phyloP scores from a whole-genome alignment of 2,329 filamentous ascomycete species.

The Arthrobotrys iridis region DNA sequence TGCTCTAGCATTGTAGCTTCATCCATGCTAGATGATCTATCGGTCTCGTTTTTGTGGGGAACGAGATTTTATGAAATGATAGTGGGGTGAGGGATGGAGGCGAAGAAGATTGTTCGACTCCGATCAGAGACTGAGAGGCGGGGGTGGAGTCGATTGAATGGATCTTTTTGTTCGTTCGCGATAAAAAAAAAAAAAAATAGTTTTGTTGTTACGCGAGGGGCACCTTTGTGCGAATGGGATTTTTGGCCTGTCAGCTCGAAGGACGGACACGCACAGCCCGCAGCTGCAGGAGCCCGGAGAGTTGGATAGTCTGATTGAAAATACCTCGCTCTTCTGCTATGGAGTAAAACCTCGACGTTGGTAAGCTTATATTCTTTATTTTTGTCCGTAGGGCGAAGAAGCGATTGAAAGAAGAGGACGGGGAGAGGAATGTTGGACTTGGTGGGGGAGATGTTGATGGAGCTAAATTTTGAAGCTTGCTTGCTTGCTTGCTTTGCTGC shows the following conservation, averaged over 20 bases:
- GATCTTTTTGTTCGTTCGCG: constrained; percentile 38
- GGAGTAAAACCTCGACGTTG: background rate
- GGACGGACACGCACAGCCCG: constrained; percentile 28
- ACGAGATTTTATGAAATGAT: constrained; percentile 18
- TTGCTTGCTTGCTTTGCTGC: background rate
- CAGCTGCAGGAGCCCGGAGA: constrained; percentile 24
- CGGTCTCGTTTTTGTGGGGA: constrained; percentile 14
- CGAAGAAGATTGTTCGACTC: constrained; percentile 21
- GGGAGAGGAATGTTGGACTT: constrained; percentile 27
- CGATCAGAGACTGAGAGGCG: constrained; percentile 33
- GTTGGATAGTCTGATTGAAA: background rate
- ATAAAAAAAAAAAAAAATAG: constrained; percentile 47
- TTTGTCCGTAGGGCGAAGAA: background rate
- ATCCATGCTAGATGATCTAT: constrained; percentile 19
- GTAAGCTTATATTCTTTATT: constrained; percentile 12
- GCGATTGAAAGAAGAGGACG: constrained; percentile 7
- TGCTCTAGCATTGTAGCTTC: constrained; percentile 29
- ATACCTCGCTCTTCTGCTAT: constrained; percentile 42
- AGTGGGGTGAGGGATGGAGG: constrained; percentile 14
- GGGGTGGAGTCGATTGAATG: constrained; percentile 36
- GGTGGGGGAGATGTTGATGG: constrained; percentile 30
- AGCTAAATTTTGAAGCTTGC: constrained; percentile 23
- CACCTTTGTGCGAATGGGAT: constrained; percentile 32
- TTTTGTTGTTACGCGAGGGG: constrained; percentile 54
- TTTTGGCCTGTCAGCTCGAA: constrained; percentile 45